Evolutionary conservation across 2,329 filamentous ascomycete species (phyloP).

Genomic region (Paraphoma chrysanthemicola): DNA sequence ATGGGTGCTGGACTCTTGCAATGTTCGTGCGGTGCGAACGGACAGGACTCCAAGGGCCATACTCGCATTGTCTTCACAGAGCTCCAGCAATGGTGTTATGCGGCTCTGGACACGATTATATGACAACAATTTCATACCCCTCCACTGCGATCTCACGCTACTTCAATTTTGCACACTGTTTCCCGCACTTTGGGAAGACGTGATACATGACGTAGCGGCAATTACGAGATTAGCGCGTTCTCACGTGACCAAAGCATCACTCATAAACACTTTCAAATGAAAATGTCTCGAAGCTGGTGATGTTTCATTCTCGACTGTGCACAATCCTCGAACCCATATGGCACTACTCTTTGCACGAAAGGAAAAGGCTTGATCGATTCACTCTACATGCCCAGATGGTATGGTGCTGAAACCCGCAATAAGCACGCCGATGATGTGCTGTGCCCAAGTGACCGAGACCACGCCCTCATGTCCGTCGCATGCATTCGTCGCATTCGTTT

Average conservation of each 20-base stretch:
- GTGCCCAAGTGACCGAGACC: constrained; percentile 35
- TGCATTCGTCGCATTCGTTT: constrained; percentile 42
- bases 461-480: constrained; percentile 37
- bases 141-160: too few species aligned
- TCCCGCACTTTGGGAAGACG: neutral
- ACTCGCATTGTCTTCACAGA: too few species aligned
- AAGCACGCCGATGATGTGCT: constrained; percentile 24
- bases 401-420: neutral
- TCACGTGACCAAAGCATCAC: constrained; percentile 23
- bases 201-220: constrained; percentile 26
- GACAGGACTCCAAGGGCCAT: too few species aligned
- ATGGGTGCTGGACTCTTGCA: neutral
- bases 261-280: neutral
- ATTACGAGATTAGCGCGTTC: constrained; percentile 26
- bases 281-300: constrained; percentile 13
- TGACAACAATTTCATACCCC: too few species aligned
- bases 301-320: constrained; percentile 15
- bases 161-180: neutral
- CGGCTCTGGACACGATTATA: too few species aligned
- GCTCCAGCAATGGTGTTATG: too few species aligned
- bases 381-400: constrained; percentile 40
- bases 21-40: neutral
- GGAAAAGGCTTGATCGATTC: constrained; percentile 42
- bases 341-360: constrained; percentile 23
- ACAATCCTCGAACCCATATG: neutral